Base-by-base conservation (phyloP, 352 stramenopile species). In the Pythium aquatile region DNA sequence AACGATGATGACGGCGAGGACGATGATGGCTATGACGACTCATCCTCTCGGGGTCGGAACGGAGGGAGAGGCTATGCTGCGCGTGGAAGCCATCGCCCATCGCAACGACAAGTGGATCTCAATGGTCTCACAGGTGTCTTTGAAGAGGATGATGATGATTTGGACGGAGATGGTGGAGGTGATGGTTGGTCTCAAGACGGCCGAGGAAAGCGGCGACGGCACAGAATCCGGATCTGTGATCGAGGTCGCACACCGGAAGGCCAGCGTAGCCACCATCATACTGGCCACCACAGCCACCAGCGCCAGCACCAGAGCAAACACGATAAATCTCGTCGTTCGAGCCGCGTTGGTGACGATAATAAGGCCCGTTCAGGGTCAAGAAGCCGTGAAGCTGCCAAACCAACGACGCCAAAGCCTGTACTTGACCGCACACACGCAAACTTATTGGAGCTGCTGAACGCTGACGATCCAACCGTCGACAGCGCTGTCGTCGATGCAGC, bases 391-490 rank as follows among this genome's bases (percentile, higher is more conserved):
- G 8, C 17, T 65, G 59, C 20, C 55, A 59, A 40, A 28, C 66
- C 40, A 42, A 30, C 53, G 52, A 64, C 33, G 26, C 61, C 32
- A 35, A 53, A 49, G 17, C 42, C 65, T 1, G 20, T 85, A 28
- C 28, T 85, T 10, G 73, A 85, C 30, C 74, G 73, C 0, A 62
- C 87, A 35, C 80, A 89, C 28, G 55, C 75, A 5, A 65, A 81
- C 39, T 58, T 89, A 1, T 73, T 83, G 1, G 75, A 86, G 65
- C 65, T 87, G 14, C 76, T 89, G 51, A 84, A 87, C 33, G 72
- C 74, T 32, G 77, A 90, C 5, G 47, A 56, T 54, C 51, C 37
- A 17, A 37, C 51, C 1, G 9, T 65, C 4, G 40, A 66, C 2
- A 26, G 60, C 1, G 20, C 10, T 55, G 60, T 82, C 29, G 73